Evolutionary conservation across 805 yeast genomes (phyloP).

Genomic region (Yarrowia deformans): DNA sequence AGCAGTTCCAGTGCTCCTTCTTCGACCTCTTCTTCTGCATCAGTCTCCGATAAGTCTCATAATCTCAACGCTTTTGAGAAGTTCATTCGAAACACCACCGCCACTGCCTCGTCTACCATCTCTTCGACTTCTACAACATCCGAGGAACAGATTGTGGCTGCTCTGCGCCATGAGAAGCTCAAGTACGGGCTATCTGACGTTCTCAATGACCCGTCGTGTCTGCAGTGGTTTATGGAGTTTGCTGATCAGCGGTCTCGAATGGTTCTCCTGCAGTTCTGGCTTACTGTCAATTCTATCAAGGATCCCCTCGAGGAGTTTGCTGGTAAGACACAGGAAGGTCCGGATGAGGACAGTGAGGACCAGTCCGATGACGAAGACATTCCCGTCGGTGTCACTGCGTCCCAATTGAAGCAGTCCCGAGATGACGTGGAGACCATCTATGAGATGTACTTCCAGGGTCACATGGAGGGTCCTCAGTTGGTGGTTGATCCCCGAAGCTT

Average conservation of each 20-base stretch:
- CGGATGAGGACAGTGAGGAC: slow-evolving; percentile 48
- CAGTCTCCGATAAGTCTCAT: slow-evolving; percentile 19
- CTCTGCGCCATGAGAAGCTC: slow-evolving; percentile 22
- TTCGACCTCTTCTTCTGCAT: neutral
- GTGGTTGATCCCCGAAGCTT: slow-evolving; percentile 38
- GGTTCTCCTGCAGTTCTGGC: slow-evolving; percentile 66
- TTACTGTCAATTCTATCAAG: slow-evolving; percentile 68
- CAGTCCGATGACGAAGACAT: slow-evolving; percentile 38
- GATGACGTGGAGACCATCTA: slow-evolving; percentile 64
- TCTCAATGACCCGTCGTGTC: slow-evolving; percentile 57
- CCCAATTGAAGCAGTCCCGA: slow-evolving; percentile 41
- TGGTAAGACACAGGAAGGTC: slow-evolving; percentile 47
- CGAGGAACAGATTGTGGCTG: slow-evolving; percentile 40
- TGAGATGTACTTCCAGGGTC: slow-evolving; percentile 53
- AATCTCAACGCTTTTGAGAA: slow-evolving; percentile 29
- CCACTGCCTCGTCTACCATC: slow-evolving; percentile 5
- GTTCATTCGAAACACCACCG: slow-evolving; percentile 44
- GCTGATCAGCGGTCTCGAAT: slow-evolving; percentile 61
- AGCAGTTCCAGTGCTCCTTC: slow-evolving; percentile 19
- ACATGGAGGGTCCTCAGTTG: slow-evolving; percentile 41
- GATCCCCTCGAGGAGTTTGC: slow-evolving; percentile 71
- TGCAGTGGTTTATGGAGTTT: slow-evolving; percentile 61
- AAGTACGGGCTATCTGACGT: slow-evolving; percentile 44
- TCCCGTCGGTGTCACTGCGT: slow-evolving; percentile 37
- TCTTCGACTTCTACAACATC: slow-evolving; percentile 51